Conservation (phyloP, 2,329 filamentous ascomycete genomes). For the Aspergillus pseudoterreus region DNA sequence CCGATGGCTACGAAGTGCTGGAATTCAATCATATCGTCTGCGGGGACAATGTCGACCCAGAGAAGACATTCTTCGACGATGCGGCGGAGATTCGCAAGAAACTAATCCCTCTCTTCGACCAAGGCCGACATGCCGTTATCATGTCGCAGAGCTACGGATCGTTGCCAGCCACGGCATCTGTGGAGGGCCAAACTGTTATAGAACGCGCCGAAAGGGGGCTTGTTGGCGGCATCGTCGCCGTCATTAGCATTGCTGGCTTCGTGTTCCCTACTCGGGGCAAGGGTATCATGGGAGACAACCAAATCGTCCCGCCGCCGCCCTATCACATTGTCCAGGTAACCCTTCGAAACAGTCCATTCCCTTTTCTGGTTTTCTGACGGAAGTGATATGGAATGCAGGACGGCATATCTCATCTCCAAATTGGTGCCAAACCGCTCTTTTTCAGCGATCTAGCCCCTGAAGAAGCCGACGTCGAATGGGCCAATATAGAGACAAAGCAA, state of each 20-base stretch:
- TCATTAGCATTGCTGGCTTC: slow-evolving; percentile 10
- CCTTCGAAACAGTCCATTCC: not conserved
- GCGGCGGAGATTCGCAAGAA: slow-evolving; percentile 5
- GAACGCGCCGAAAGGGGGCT: slow-evolving; percentile 9
- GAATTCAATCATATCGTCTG: slow-evolving; percentile 5
- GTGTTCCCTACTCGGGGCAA: slow-evolving; percentile 7
- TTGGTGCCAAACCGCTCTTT: not conserved
- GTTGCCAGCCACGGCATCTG: slow-evolving; percentile 22
- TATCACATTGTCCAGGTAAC: slow-evolving; percentile 9
- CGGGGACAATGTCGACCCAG: slow-evolving; percentile 2
- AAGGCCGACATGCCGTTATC: slow-evolving; percentile 31
- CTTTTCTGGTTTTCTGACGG: not conserved
- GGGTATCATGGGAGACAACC: slow-evolving; percentile 6
- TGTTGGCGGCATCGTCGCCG: slow-evolving; percentile 6
- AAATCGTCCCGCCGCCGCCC: slow-evolving; percentile 2
- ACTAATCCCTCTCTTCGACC: slow-evolving; percentile 6
- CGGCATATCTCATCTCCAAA: not conserved
- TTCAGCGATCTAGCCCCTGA: not conserved
- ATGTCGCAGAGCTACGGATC: slow-evolving; percentile 35
- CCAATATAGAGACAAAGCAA: slow-evolving; percentile 3
- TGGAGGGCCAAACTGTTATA: slow-evolving; percentile 19
- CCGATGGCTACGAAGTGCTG: slow-evolving; percentile 9
- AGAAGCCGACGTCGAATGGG: slow-evolving; percentile 9
- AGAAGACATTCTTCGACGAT: slow-evolving; percentile 7
- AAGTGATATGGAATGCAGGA: not conserved